phyloP scores from a whole-genome alignment of 2,329 filamentous ascomycete genomes.

The Colletotrichum neosansevieriae region DNA sequence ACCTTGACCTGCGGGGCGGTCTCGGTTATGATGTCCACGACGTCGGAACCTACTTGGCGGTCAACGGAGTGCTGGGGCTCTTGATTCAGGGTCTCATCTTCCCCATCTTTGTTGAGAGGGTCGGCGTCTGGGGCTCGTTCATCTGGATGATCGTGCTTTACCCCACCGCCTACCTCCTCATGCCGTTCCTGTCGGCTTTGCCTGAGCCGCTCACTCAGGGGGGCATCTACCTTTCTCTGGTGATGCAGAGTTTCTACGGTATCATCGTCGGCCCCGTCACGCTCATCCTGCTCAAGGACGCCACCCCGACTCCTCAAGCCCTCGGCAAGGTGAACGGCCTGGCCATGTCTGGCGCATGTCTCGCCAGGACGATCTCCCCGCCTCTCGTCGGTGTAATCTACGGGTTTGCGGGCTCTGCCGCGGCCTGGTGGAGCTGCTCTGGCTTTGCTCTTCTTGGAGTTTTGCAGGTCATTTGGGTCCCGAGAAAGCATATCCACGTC shows the following conservation, averaged over 20 bases:
- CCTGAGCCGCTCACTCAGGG: constrained; percentile 65
- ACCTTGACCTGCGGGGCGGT: constrained; percentile 66
- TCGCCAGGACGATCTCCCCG: constrained; percentile 76
- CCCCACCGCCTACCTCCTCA: constrained; percentile 75
- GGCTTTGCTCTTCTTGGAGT: constrained; percentile 30
- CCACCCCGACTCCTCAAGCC: constrained; percentile 70
- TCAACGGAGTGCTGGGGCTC: constrained; percentile 79
- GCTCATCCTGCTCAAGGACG: constrained; percentile 79
- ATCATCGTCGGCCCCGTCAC: constrained; percentile 77
- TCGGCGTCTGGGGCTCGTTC: constrained; percentile 77
- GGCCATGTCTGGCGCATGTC: constrained; percentile 78
- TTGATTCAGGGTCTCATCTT: constrained; percentile 80
- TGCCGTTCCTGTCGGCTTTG: constrained; percentile 74
- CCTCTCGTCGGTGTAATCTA: constrained; percentile 77
- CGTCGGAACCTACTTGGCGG: constrained; percentile 75
- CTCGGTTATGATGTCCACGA: constrained; percentile 73
- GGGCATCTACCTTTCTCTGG: constrained; percentile 74
- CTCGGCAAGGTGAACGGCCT: constrained; percentile 80
- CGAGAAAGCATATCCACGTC: constrained; percentile 42
- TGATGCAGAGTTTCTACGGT: constrained; percentile 74
- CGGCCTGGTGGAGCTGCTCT: constrained; percentile 56
- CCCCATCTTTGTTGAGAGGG: constrained; percentile 70
- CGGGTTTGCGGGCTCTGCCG: constrained; percentile 64
- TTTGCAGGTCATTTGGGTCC: constrained; percentile 39
- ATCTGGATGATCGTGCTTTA: constrained; percentile 74